Evolutionary conservation across 148 eudicot species (phyloP), one percentile per base, ranked within the genome.

Genomic region (Fagopyrum tataricum): DNA sequence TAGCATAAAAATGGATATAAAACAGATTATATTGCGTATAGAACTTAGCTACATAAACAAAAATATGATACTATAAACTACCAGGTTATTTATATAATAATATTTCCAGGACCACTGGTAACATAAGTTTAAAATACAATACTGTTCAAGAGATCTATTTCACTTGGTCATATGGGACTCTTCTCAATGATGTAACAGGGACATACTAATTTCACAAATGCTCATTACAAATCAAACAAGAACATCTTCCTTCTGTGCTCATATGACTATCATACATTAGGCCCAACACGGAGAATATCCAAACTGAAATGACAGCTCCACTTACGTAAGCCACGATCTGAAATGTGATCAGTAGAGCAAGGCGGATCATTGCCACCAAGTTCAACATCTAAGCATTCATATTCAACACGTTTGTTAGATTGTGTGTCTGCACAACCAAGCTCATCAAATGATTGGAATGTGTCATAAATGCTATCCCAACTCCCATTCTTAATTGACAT

Each of bases 381-480:
- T 80, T 80, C 85, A 68, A 81, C 83, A 81, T 86, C 90, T 44
- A 91, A 82, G 77, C 78, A 83, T 83, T 80, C 86, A 77, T 64
- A 83, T 48, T 79, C 79, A 18, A 37, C 44, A 58, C 58, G 70
- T 62, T 79, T 82, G 39, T 82, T 78, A 70, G 81, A 43, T 66
- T 7, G 48, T 53, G 79, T 37, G 71, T 72, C 66, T 73, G 81
- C 52, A 55, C 75, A 74, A 21, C 78, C 88, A 26, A 78, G 79
- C 40, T 86, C 80, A 72, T 79, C 79, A 72, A 83, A 76, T n/a
- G 77, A 79, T 81, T 87, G 94, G 44, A 88, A 85, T 47, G 90
- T 81, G 74, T 90, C 97, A 76, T 90, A 90, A 79, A 91, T 85
- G 78, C 89, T 87, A 82, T 95, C 99, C 89, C 90, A 91, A 87